phyloP scores from a whole-genome alignment of 2,329 filamentous ascomycete genomes.

The Talaromyces albobiverticillius region DNA sequence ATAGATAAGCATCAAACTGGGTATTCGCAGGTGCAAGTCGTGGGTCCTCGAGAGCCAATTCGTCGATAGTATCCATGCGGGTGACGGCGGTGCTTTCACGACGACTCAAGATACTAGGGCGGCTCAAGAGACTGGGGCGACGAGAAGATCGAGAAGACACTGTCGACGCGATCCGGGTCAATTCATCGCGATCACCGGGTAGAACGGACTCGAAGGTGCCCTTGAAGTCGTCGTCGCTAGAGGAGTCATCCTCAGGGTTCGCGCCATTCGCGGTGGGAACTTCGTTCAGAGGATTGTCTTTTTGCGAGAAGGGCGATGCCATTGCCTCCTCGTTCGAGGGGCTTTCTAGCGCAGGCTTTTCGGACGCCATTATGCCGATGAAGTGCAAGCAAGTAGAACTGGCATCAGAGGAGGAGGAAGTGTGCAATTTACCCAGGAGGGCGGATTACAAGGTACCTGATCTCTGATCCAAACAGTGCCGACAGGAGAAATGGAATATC shows the following conservation, averaged over 20 bases:
- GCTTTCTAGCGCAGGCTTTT: not conserved
- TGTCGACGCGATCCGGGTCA: constrained; percentile 10
- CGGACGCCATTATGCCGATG: constrained; percentile 5
- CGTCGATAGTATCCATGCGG: constrained; percentile 30
- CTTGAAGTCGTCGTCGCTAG: constrained; percentile 6
- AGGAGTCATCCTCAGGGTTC: not conserved
- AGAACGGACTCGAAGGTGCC: constrained; percentile 11
- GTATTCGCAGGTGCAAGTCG: constrained; percentile 41
- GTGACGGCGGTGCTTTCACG: constrained; percentile 7
- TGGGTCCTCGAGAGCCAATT: constrained; percentile 25
- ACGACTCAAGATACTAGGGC: constrained; percentile 8
- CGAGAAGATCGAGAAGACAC: constrained; percentile 14
- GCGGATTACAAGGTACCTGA: too few species aligned
- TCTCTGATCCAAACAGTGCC: too few species aligned
- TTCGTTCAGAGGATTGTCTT: not conserved
- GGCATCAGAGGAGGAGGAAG: not conserved
- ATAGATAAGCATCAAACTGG: constrained; percentile 44
- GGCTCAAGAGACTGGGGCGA: constrained; percentile 9
- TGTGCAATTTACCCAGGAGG: not conserved
- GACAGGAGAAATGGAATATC: too few species aligned
- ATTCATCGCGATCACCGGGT: constrained; percentile 13
- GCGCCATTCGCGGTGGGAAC: not conserved
- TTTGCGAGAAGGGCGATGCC: not conserved
- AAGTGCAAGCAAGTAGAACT: not conserved
- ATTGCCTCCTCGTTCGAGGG: not conserved